Conservation (phyloP, 2,329 filamentous ascomycete genomes). For the Claviceps pusilla region DNA sequence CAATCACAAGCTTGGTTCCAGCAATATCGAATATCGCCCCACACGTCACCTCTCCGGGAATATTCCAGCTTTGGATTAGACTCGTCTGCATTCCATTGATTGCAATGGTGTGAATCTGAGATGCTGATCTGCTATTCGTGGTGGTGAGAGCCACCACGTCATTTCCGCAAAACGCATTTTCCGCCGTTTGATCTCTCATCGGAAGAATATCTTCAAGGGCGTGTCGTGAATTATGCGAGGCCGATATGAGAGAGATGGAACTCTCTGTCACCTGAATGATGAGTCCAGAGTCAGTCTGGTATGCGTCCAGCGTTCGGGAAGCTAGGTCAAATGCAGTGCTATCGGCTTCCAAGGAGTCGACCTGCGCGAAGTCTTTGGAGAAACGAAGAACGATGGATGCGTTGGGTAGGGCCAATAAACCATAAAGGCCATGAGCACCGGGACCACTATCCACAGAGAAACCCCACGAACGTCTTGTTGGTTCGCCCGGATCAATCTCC, state of each 20-base stretch:
- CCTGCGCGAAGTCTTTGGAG: conserved; percentile 30
- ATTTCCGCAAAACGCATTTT: conserved; percentile 27
- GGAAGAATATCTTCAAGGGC: conserved; percentile 16
- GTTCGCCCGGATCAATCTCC: conserved; percentile 35
- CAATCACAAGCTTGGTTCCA: conserved; percentile 16
- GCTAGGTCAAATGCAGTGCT: conserved; percentile 34
- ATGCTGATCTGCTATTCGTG: conserved; percentile 20
- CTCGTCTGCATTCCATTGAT: conserved; percentile 20
- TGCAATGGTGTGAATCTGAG: conserved; percentile 24
- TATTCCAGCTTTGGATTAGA: conserved; percentile 16
- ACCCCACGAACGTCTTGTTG: conserved; percentile 39
- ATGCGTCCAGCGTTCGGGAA: conserved; percentile 36
- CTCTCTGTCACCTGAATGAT: conserved; percentile 41
- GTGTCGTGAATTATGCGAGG: conserved; percentile 20
- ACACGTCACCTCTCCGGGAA: conserved; percentile 35
- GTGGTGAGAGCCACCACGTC: conserved; percentile 28
- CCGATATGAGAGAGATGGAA: conserved; percentile 25
- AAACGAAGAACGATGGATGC: conserved; percentile 34
- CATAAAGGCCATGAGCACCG: conserved; percentile 12
- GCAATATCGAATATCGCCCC: conserved; percentile 21
- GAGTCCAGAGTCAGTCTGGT: conserved; percentile 19
- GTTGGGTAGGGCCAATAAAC: conserved; percentile 35
- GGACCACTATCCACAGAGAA: conserved; percentile 19
- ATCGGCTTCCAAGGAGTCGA: conserved; percentile 26
- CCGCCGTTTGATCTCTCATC: conserved; percentile 16